Evolutionary conservation across 805 yeast species (phyloP).

Genomic region (Priceomyces fermenticarens): DNA sequence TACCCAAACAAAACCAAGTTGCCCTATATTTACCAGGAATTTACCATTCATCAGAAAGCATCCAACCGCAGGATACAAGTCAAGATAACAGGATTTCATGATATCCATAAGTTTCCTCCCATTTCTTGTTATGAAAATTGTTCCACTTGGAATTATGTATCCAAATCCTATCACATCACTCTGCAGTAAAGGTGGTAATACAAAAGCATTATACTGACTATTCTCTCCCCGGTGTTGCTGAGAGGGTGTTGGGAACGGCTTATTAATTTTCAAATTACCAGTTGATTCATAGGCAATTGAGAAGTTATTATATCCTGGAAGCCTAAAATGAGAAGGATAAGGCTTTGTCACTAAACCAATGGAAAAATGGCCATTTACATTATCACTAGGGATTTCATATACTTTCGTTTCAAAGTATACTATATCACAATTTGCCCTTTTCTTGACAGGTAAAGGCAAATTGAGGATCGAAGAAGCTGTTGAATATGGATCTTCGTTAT

Average conservation of each 20-base stretch:
- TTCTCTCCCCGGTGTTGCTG: constrained; percentile 42
- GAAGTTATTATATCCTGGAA: constrained; percentile 71
- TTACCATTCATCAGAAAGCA: constrained; percentile 42
- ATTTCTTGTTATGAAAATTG: constrained; percentile 53
- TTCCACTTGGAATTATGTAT: constrained; percentile 45
- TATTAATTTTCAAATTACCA: constrained; percentile 66
- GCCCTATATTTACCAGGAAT: constrained; percentile 43
- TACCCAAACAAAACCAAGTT: constrained; percentile 45
- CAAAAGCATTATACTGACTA: constrained; percentile 41
- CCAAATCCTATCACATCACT: constrained; percentile 59
- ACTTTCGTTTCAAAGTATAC: constrained; percentile 62
- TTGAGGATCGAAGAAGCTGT: constrained; percentile 39
- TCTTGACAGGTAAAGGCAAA: constrained; percentile 35
- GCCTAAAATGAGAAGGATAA: constrained; percentile 62
- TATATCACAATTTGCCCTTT: constrained; percentile 31
- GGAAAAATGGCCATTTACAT: constrained; percentile 50
- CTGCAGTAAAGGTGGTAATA: constrained; percentile 50
- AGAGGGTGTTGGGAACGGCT: constrained; percentile 52
- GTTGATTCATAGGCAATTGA: constrained; percentile 72
- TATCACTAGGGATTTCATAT: constrained; percentile 25
- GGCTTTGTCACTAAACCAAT: constrained; percentile 72
- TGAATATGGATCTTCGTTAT: constrained; percentile 38
- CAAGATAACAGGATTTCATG: constrained; percentile 46
- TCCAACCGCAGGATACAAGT: constrained; percentile 55
- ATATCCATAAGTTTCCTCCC: constrained; percentile 54